Base-by-base conservation (phyloP, 257 asterid genomes). In the Galeopsis tetrahit region DNA sequence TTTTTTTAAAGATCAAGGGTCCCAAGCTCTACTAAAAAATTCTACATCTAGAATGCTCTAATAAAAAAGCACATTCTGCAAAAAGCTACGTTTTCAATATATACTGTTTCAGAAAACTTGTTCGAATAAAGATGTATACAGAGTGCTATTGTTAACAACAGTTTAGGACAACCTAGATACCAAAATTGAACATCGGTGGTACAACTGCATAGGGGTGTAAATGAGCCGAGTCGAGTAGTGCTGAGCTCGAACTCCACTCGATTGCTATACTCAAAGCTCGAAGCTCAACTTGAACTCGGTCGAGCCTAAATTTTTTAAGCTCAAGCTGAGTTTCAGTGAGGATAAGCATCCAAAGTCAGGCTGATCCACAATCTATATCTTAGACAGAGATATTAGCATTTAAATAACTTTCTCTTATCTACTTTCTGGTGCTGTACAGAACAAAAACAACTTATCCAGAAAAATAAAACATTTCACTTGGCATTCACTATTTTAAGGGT, bases 31-130 rank as follows among this genome's bases (percentile, higher is more conserved):
- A 28, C 43, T 43, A 5, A 43, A 5, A 4, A 6, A 10, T 69
- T 69, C 3, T 53, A 55, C 21, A 55, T 43, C 15, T 28, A 42
- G 42, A 65, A 55, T 55, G 36, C 28, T 73, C 43, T 46, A 39
- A 43, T 38, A 61, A 4, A 39, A 36, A 71, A 33, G 33, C 63
- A 62, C 36, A 61, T 46, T 71, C 38, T 34, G 34, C 9, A 52
- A 36, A 49, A 34, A 6, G 3, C 40, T 10, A 56, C 63, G 4
- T 34, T 33, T 34, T 34, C 11, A 34, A 4, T 10, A 60, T 2
- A 60, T 32, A 2, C 35, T 11, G 36, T 38, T 35, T 60, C 38
- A 68, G 49, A 68, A 63, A 48, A 34, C 46, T 33, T 7, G 40
- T 48, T 10, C 8, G 60, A 32, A 11, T 13, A 7, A 46, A 33